phyloP scores from a whole-genome alignment of 2,329 filamentous ascomycete species.

The Fusarium decemcellulare region DNA sequence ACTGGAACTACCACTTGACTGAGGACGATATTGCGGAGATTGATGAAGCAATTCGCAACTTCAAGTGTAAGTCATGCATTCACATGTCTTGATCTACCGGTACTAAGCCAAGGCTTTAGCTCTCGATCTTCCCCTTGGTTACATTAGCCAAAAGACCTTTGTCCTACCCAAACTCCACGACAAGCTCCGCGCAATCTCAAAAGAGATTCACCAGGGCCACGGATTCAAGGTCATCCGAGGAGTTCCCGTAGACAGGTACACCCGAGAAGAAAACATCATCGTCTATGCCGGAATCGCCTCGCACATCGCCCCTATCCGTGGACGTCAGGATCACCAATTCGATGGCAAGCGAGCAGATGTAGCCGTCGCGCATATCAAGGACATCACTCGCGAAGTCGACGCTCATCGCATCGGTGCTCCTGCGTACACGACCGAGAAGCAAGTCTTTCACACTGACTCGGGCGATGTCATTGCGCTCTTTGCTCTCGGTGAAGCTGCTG shows the following conservation, averaged over 20 bases:
- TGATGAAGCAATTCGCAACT: constrained; percentile 56
- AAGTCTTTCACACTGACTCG: constrained; percentile 28
- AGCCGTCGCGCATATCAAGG: constrained; percentile 62
- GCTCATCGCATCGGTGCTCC: constrained; percentile 2
- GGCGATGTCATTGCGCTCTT: constrained; percentile 73
- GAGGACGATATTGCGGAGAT: constrained; percentile 65
- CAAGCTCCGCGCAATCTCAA: constrained; percentile 65
- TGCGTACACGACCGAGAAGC: constrained; percentile 14
- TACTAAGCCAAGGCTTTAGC: constrained; percentile 42
- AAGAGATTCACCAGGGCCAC: constrained; percentile 68
- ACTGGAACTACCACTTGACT: constrained; percentile 68
- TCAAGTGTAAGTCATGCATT: constrained; percentile 52
- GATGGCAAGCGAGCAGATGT: constrained; percentile 62
- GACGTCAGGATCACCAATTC: constrained; percentile 63
- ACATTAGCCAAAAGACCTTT: constrained; percentile 44
- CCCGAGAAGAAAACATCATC: constrained; percentile 68
- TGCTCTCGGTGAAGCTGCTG: constrained; percentile 64
- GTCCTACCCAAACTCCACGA: constrained; percentile 32
- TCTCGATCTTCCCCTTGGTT: constrained; percentile 54
- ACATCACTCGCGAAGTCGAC: constrained; percentile 51
- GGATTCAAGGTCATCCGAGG: constrained; percentile 74
- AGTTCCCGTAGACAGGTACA: constrained; percentile 64
- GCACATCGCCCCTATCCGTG: constrained; percentile 68
- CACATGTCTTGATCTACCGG: background rate
- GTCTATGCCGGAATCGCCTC: constrained; percentile 72